Evolutionary conservation across 768 basidiomycete species (phyloP).

Genomic region (Leccinum arenicola): DNA sequence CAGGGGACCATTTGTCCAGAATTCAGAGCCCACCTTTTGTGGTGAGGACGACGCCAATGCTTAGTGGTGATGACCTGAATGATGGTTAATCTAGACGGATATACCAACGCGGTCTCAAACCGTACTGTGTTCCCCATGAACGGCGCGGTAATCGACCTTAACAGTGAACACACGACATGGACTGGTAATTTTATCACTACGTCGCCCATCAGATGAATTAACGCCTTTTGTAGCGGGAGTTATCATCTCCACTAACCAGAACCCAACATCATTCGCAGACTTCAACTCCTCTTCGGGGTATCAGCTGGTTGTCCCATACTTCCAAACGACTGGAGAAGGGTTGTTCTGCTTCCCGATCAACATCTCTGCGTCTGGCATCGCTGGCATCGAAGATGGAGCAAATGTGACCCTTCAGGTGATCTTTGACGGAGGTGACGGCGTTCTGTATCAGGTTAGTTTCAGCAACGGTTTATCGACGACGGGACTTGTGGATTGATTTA

Average conservation of each 20-base stretch:
- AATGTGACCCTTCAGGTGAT: conserved; percentile 73
- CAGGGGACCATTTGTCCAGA: conserved; percentile 64
- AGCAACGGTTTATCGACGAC: background rate
- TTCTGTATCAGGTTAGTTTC: conserved; percentile 59
- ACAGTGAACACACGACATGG: conserved; percentile 65
- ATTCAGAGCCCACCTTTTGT: conserved; percentile 61
- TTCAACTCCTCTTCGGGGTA: conserved; percentile 47
- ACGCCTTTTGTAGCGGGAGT: conserved; percentile 42
- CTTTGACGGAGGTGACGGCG: conserved; percentile 69
- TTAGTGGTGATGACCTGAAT: background rate
- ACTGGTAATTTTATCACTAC: conserved; percentile 38
- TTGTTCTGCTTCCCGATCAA: conserved; percentile 66
- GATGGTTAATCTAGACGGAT: conserved; percentile 52
- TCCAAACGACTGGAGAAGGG: conserved; percentile 55
- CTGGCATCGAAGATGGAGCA: conserved; percentile 54
- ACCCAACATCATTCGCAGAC: conserved; percentile 62
- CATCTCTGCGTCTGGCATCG: conserved; percentile 46
- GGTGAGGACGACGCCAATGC: conserved; percentile 40
- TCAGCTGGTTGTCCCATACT: conserved; percentile 44
- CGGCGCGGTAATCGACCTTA: conserved; percentile 57
- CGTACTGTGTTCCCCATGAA: conserved; percentile 70
- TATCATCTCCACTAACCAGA: conserved; percentile 49
- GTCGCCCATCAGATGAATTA: background rate
- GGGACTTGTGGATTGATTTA: background rate
- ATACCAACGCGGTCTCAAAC: conserved; percentile 45